Evolutionary conservation across 495 filamentous ascomycete genomes (phyloP), one percentile per base, ranked within the genome.

Genomic region (Cercophora sp.): DNA sequence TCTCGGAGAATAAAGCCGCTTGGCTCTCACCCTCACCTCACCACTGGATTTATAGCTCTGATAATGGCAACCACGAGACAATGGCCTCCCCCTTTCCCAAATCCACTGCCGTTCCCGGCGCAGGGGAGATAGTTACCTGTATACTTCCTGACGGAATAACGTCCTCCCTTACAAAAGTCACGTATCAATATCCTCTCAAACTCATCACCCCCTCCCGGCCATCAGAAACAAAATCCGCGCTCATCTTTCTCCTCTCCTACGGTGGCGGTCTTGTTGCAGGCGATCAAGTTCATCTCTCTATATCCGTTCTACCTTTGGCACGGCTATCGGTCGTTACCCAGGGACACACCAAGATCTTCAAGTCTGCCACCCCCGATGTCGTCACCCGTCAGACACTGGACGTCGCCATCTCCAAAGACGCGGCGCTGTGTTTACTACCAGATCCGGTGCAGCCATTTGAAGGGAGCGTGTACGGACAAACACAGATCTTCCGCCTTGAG

Each of bases 311-410:
- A 16, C 59, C 76, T 0, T 61, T 66, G 4, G 85, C 89, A 0
- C 84, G 84, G 52, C 79, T 98, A 31, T 85, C 86, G 35, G 80
- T 96, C 16, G 88, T 91, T 32, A 97, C 93, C 0, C 93, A 97
- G 73, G 93, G 93, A 31, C 88, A 87, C 74, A 97, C 93, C 39
- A 97, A 96, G 71, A 83, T 98, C 65, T 98, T 94, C 80, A 89
- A 88, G 58, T 85, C 88, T 3, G 71, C 80, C 8, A 65, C 70
- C 42, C 71, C 66, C 36, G 69, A 76, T 18, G 64, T 80, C 6
- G 62, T 86, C 54, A 91, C 87, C 26, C 71, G 81, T 16, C 93
- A 98, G 67, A 70, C 70, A 3, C 70, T 94, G 48, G 72, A 72
- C 26, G 84, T 87, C n/a, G 66, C 67, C 5, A 72, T 96, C 15